Evolutionary conservation across 345 rosid species (phyloP), one percentile per base, ranked within the genome.

Genomic region (Rhodamnia rubescens): DNA sequence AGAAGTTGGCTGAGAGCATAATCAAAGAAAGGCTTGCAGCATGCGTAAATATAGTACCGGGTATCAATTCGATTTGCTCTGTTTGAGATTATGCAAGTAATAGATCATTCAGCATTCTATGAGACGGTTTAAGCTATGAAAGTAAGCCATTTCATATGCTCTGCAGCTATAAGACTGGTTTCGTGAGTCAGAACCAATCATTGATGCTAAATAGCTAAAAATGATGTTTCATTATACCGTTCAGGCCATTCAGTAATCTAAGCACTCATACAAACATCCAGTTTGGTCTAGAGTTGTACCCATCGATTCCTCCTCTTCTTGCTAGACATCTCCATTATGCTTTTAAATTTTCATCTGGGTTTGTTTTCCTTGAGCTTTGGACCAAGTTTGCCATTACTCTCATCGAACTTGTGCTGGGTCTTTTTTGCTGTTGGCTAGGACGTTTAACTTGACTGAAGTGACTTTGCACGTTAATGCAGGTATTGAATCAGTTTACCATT

Each of bases 1-100:
- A 93, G 90, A 97, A 95, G 90, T 89, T 97, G 90, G 99, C 99
- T 85, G 91, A 90, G 58, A 95, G 99, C 91, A 89, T 97, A 49
- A 91, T 95, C 86, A 92, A 90, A 82, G 98, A 92, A 88, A 97
- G 92, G 86, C 97, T 97, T 81, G 99, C 98, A 51, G 99, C 98
- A 5, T 97, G 99, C 89, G 97, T 95, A 54, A 97, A 97, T 86
- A 90, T 94, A 85, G 94, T 97, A 7, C 98, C 99, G 83, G 98
- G 99, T 87, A 90, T 52, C 83, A 21, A 84, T 44, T 84, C 22
- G 29, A 74, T 84, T 86, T 53, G 85, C 56, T 18, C 56, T 86
- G 15, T 84, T 51, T 85, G 47, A 69, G 47, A 36, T 69, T 69
- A 36, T 36, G 47, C 78, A 32, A 69, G 14, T 40, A 18, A 53